Evolutionary conservation across 257 asterid genomes (phyloP), one percentile per base, ranked within the genome.

Genomic region (Nicotiana noctiflora): DNA sequence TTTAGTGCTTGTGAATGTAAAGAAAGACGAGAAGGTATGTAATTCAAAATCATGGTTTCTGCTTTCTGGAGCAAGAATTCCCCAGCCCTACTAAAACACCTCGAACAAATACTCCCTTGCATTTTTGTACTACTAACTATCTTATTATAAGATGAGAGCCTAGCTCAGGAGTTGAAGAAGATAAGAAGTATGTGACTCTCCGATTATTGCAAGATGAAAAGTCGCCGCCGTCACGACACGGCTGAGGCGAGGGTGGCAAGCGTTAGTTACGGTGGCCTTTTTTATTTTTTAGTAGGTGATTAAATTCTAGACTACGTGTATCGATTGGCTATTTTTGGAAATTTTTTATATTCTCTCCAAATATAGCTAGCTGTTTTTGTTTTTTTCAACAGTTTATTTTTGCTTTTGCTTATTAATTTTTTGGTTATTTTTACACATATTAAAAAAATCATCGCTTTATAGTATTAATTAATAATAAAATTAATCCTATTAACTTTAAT

Each of bases 1-100:
- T 70, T 66, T 60, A 51, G 40, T n/a, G 17, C 18, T n/a, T 19
- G 70, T n/a, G 75, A 40, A 8, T 76, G 61, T 40, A 84, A 49
- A 79, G 14, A 49, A 79, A 4, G 70, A 59, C 65, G 78, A 29
- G 32, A 62, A 11, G 81, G 66, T 13, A 21, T 5, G 55, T 44
- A n/a, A 74, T 44, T 70, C 63, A 62, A 63, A 65, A 76, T 23
- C 7, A 84, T 64, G 68, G 44, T 32, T 53, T 80, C 70, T 55
- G 85, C 59, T 59, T 80, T 76, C 76, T 17, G 51, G 81, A 80
- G 34, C 27, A 85, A 64, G 52, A 82, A 46, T 53, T 62, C 77
- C 31, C 86, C 52, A 77, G 83, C 84, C 82, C 79, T 82, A 78
- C 79, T 82, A 78, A 83, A 76, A 76, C 87, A 83, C 74, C 85